Conservation (phyloP, 2,329 filamentous ascomycete species). For the Pseudocercospora ulei region DNA sequence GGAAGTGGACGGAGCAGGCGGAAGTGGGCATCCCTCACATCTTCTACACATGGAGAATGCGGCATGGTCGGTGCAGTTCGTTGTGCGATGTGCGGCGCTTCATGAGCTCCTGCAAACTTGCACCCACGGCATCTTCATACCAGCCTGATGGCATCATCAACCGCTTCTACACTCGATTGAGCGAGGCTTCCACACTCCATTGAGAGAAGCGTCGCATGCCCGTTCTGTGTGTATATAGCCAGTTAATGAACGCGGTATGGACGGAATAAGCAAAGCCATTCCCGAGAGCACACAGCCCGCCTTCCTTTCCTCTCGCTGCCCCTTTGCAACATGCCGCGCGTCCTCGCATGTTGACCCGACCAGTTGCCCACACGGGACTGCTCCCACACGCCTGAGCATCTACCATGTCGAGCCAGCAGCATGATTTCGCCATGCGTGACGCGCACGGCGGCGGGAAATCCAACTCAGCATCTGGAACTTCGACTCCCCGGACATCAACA, state of each 20-base stretch:
- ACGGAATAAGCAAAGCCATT: slow-evolving; percentile 6
- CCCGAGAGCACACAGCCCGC: slow-evolving; percentile 7
- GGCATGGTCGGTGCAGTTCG: not conserved
- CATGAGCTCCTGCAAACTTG: not conserved
- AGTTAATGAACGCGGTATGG: slow-evolving; percentile 8
- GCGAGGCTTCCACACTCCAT: not conserved
- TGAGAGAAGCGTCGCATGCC: not conserved
- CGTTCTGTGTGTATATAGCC: slow-evolving; percentile 4
- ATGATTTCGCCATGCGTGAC: slow-evolving; percentile 3
- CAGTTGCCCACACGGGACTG: not conserved
- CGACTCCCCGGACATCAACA: slow-evolving; percentile 14
- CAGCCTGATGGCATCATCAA: slow-evolving; percentile 1
- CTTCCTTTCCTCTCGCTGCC: not conserved
- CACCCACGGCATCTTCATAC: not conserved
- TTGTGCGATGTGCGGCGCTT: not conserved
- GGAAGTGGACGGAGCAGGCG: not conserved
- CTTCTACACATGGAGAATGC: too few relatives aligned
- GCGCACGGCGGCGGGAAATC: slow-evolving; percentile 3
- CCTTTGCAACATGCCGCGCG: slow-evolving; percentile 6
- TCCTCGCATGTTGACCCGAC: not conserved
- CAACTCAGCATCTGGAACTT: slow-evolving; percentile 5
- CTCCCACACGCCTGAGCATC: too few relatives aligned
- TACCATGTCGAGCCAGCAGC: slow-evolving; percentile 2
- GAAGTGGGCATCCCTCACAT: too few relatives aligned
- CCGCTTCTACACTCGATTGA: not conserved